Base-by-base conservation (phyloP, 169 alveolate genomes). In the Plasmodium yoelii region DNA sequence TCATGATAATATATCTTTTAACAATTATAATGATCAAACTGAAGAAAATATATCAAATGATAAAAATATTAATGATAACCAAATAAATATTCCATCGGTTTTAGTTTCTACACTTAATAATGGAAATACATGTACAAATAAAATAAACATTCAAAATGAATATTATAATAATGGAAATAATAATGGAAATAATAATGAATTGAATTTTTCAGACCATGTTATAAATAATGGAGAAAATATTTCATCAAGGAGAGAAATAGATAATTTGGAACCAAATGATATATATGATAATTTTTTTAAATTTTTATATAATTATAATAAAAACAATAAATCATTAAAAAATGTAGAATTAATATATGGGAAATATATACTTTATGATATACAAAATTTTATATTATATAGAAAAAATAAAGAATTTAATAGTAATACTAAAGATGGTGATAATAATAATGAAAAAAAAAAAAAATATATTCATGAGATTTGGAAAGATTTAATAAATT, bases 401-500 rank as follows among this genome's bases (percentile, higher is more conserved):
- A 18, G 49, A 39, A 34, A 19, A 49, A n/a, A 34, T 34, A 5
- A 18, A 44, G 24, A 22, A 42, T 34, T 34, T 34, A 34, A 34
- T 34, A 34, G 7, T 34, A 34, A 34, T 5, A 34, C 7, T 34
- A 34, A 34, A 63, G 44, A 13, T 8, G 8, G 1, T 5, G 44
- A 13, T 8, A n/a, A 4, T 5, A 5, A 5, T 34, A 75, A 34
- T 22, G 49, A 47, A 7, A 24, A 8, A n/a, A 63, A 75, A 15
- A 65, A 60, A 61, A 47, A 10, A 0, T 75, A 47, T 59, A 9
- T 70, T 10, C 49, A 44, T 69, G 75, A 84, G 6, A 4, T 34
- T 28, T 84, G 91, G 91, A 59, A 47, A 34, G 10, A 68, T 5
- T n/a, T 57, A 84, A 59, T 84, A 26, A 61, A 84, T 9, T 84